Evolutionary conservation across 2,329 filamentous ascomycete species (phyloP), one percentile per base, ranked within the genome.

Genomic region (Falciphora oryzae): DNA sequence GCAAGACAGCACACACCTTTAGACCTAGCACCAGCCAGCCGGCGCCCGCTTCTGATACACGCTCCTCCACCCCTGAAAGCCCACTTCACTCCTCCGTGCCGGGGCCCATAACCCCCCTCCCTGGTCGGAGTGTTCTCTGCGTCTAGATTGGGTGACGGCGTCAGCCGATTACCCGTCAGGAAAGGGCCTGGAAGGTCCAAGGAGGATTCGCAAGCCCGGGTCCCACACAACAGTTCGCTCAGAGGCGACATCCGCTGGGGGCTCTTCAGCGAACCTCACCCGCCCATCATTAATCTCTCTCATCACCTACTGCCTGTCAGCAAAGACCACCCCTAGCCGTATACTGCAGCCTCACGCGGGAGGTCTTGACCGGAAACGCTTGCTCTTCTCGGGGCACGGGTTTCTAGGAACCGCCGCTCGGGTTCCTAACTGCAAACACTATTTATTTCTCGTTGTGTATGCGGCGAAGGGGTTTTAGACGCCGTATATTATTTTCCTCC

Each of bases 221-320:
- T 28, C 31, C 50, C 61, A 57, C 61, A 57, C 44, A 32, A 63
- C 18, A 57, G 16, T 11, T 25, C 14, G 31, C 25, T 44, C 50
- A 25, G 50, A 27, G 50, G 25, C 38, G 50, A 25, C 38, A 62
- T 28, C 14, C n/a, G 38, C 60, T 38, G 22, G 61, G 56, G 27
- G 13, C 28, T 28, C 53, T 57, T 38, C 11, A 25, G 53, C 53
- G 18, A 57, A 57, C 28, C 16, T 50, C 50, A 57, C 29, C 32
- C 60, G 29, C 22, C 50, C 61, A 63, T 63, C 57, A 57, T 32
- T 63, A 63, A 63, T 57, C 61, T 63, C 28, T 57, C 14, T 10
- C 32, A 29, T 31, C n/a, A 56, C 28, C 31, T 18, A 62, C 38
- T 2, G 44, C 44, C 44, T 63, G 56, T 32, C 10, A 63, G n/a